Conservation (phyloP, 768 basidiomycete genomes). For the Lactarius sp. region DNA sequence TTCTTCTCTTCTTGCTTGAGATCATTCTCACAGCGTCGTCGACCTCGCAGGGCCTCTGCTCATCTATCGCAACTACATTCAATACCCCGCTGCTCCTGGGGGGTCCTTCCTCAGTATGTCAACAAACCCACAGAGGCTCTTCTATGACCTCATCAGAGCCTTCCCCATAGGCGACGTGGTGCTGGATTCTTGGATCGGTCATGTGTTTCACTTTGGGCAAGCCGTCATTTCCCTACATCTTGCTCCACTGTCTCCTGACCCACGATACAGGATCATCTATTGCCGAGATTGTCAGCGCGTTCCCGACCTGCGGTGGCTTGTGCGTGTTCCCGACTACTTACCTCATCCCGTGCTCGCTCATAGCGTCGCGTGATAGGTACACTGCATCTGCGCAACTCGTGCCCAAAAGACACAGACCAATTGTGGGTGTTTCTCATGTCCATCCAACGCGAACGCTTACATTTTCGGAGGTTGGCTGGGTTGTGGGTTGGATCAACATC, state of each 20-base stretch:
- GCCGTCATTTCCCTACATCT: neutral
- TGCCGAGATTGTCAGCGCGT: constrained; percentile 73
- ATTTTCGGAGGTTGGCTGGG: constrained; percentile 54
- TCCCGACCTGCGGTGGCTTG: constrained; percentile 70
- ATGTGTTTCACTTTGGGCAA: constrained; percentile 69
- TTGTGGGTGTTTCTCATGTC: constrained; percentile 35
- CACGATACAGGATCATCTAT: constrained; percentile 47
- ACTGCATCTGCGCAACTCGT: constrained; percentile 77
- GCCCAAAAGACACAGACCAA: constrained; percentile 58
- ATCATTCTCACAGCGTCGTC: constrained; percentile 4
- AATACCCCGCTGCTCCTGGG: constrained; percentile 66
- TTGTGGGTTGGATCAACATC: constrained; percentile 82
- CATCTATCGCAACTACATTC: constrained; percentile 73
- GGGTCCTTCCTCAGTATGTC: constrained; percentile 59
- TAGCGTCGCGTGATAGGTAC: constrained; percentile 42
- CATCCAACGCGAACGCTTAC: neutral
- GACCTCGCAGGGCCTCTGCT: constrained; percentile 58
- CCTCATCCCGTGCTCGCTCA: neutral
- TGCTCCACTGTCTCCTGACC: neutral
- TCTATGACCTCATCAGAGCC: neutral
- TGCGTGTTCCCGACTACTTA: constrained; percentile 32
- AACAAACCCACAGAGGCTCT: neutral
- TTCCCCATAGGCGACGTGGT: constrained; percentile 51
- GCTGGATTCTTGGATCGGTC: constrained; percentile 65
- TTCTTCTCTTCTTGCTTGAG: neutral